Conservation (phyloP, 2,329 filamentous ascomycete genomes). For the Aureobasidium leucospermi region DNA sequence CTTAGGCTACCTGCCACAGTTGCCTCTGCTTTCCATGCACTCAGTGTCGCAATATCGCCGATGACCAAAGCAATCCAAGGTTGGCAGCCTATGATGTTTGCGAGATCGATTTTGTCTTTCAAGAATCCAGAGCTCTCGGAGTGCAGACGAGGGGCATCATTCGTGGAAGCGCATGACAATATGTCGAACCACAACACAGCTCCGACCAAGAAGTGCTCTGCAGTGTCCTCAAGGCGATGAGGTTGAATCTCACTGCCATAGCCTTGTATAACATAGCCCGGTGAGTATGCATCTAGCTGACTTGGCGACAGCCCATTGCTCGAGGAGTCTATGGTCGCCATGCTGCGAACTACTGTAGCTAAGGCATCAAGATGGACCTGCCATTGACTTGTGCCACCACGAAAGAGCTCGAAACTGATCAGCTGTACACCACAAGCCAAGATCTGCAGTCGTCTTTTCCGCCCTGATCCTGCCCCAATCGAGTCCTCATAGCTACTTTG, state of each 20-base stretch:
- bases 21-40: not conserved
- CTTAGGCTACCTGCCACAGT: not conserved
- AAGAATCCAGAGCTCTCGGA: not conserved
- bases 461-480: not conserved
- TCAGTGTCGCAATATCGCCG: slow-evolving; percentile 1
- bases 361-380: slow-evolving; percentile 5
- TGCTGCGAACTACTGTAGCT: slow-evolving; percentile 1
- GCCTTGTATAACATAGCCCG: not conserved
- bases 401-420: slow-evolving; percentile 14
- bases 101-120: not conserved
- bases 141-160: not conserved
- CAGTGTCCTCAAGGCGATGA: slow-evolving; percentile 2
- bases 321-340: not conserved
- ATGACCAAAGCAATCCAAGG: slow-evolving; percentile 5
- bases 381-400: slow-evolving; percentile 12
- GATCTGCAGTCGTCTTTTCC: slow-evolving; percentile 7
- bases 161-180: slow-evolving; percentile 9
- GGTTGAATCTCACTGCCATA: not conserved
- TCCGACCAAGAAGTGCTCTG: slow-evolving; percentile 7
- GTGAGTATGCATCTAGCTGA: not conserved
- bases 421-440: slow-evolving; percentile 13
- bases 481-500: slow-evolving; percentile 11
- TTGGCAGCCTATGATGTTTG: slow-evolving; percentile 9
- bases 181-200: slow-evolving; percentile 12
- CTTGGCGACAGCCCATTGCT: not conserved